Evolutionary conservation across 2,329 filamentous ascomycete genomes (phyloP).

Genomic region (Aspergillus floridensis): DNA sequence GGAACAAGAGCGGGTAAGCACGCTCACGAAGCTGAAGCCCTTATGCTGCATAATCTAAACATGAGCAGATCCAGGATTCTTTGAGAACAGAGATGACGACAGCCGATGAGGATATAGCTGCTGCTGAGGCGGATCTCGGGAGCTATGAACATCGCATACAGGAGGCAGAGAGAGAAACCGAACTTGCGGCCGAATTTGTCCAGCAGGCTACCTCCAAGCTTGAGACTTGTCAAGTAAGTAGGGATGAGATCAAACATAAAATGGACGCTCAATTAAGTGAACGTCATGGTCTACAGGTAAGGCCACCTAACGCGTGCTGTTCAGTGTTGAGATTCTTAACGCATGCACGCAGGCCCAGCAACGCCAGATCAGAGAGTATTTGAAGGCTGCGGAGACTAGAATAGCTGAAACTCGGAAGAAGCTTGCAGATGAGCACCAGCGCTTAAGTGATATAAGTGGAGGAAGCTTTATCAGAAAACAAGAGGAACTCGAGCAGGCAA

Average conservation of each 20-base stretch:
- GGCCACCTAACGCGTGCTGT: background rate
- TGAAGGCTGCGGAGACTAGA: constrained; percentile 52
- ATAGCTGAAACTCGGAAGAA: constrained; percentile 45
- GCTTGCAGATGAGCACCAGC: constrained; percentile 49
- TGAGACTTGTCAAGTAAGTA: constrained; percentile 48
- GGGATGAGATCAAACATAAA: constrained; percentile 49
- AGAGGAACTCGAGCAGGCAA: constrained; percentile 58
- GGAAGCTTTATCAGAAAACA: constrained; percentile 64
- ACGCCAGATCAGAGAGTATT: constrained; percentile 59
- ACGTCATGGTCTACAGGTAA: constrained; percentile 53
- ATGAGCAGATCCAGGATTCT: constrained; percentile 30
- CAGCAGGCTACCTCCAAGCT: constrained; percentile 46
- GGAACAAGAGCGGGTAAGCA: constrained; percentile 61
- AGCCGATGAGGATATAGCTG: constrained; percentile 50
- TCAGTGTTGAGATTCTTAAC: constrained; percentile 12
- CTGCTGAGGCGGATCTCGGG: constrained; percentile 43
- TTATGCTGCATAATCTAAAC: constrained; percentile 11
- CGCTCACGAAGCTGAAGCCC: background rate
- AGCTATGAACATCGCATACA: constrained; percentile 49
- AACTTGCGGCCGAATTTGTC: constrained; percentile 43
- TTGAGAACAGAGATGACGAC: constrained; percentile 37
- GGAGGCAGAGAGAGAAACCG: constrained; percentile 37
- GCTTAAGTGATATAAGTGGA: constrained; percentile 67
- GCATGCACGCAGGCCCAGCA: constrained; percentile 58
- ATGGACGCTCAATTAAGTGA: constrained; percentile 55